Conservation (phyloP, 2,329 filamentous ascomycete genomes). For the Chaetomium globosum region DNA sequence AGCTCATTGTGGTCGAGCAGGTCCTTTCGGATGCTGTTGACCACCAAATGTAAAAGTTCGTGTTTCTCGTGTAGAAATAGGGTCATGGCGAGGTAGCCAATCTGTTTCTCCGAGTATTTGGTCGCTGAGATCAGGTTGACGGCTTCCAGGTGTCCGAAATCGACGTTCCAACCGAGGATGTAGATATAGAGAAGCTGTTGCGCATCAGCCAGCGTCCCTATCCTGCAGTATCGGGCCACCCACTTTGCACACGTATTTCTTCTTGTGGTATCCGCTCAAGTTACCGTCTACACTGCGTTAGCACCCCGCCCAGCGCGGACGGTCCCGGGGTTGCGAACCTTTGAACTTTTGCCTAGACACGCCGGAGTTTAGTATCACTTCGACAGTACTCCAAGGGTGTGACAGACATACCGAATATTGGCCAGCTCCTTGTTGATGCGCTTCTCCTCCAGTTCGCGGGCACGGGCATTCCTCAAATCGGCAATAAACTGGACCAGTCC, state of each 20-base stretch:
- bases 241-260: constrained; percentile 99
- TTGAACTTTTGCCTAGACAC: constrained; percentile 84
- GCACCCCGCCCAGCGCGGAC: constrained; percentile 26
- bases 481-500: constrained; percentile 98
- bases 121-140: constrained; percentile 95
- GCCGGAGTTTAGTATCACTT: constrained; percentile 8
- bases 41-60: constrained; percentile 90
- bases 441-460: constrained; percentile 96
- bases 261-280: constrained; percentile 96
- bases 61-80: constrained; percentile 97
- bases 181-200: constrained; percentile 88
- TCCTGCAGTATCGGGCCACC: constrained; percentile 27
- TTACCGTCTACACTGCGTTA: constrained; percentile 66
- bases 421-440: constrained; percentile 99
- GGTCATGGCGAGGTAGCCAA: constrained; percentile 96
- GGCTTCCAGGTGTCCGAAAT: constrained; percentile 97
- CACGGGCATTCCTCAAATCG: constrained; percentile 90
- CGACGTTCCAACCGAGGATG: constrained; percentile 97
- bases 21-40: constrained; percentile 98
- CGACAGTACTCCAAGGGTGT: not conserved
- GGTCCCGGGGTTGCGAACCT: constrained; percentile 49
- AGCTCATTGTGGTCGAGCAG: constrained; percentile 92
- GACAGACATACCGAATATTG: constrained; percentile 73
- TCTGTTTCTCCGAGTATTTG: constrained; percentile 99
- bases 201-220: constrained; percentile 35